Base-by-base conservation (phyloP, 2,329 filamentous ascomycete species). In the Botrytis squamosa region DNA sequence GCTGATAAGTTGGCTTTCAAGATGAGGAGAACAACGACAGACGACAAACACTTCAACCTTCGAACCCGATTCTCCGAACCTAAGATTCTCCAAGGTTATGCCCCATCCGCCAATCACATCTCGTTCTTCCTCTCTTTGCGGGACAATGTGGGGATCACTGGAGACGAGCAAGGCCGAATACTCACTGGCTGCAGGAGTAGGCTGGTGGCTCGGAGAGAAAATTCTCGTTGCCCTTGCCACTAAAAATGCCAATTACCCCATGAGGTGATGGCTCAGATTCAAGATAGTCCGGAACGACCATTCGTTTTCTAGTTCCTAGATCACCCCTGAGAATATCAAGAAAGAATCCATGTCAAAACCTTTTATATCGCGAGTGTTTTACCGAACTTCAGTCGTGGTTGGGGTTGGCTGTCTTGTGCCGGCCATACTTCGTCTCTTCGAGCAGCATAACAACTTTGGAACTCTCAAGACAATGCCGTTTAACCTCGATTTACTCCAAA, bases 201-300 rank as follows among this genome's bases (percentile, higher is more conserved):
- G 36, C 65, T 57, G 65, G 33, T 52, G 65, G 33, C 65, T 68
- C 36, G 16, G 65, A 55, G 38, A 68, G 66, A 57, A 68, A 68
- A 29, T 55, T 68, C 65, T 68, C 18, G 22, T 57, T 68, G 36
- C 46, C 65, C 42, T 57, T 57, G 65, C 65, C 65, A 68, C 66
- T 68, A 68, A 57, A 57, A 55, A 52, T 52, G 12, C 33, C 22
- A 55, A 20, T 38, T 57, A 42, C 49, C 65, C 65, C 49, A 68
- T 55, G 66, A 68, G 49, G 49, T 22, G 66, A 68, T 68, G 8
- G 66, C 55, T 38, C 36, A 57, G 33, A 67, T 67, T 14, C 25
- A 29, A 36, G 36, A 67, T 55, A n/a, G 10, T 5, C 65, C 46
- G 46, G 65, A 52, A 55, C 29, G 36, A 55, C 36, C 4, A 18